phyloP scores from a whole-genome alignment of 495 filamentous ascomycete genomes.

The Aeminium ludgeri region DNA sequence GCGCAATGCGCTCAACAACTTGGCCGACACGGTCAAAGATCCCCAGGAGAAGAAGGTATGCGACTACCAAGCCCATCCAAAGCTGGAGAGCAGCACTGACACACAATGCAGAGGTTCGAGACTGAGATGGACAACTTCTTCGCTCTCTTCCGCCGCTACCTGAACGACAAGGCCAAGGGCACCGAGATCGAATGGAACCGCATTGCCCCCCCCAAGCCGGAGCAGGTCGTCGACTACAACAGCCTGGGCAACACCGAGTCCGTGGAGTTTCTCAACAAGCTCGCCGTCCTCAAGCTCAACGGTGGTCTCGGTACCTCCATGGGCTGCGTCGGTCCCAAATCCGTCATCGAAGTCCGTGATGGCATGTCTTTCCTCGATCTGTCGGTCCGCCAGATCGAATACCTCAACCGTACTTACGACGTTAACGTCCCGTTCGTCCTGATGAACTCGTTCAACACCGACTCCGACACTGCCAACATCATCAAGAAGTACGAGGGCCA shows the following conservation, averaged over 20 bases:
- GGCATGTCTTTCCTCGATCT: constrained; percentile 99
- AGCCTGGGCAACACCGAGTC: constrained; percentile 71
- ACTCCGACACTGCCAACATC: constrained; percentile 93
- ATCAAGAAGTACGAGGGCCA: constrained; percentile 99
- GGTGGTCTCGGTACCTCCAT: constrained; percentile 98
- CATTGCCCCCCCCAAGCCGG: constrained; percentile 77
- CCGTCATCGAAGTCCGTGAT: constrained; percentile 98
- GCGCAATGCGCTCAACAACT: constrained; percentile 89
- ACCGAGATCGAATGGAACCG: constrained; percentile 86
- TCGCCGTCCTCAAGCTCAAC: constrained; percentile 97
- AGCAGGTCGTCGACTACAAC: constrained; percentile 87
- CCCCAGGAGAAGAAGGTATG: constrained; percentile 63
- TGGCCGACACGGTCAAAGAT: constrained; percentile 78
- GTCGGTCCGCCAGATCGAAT: constrained; percentile 97
- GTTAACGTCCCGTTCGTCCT: constrained; percentile 97
- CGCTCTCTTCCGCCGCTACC: constrained; percentile 87
- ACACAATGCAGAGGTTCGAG: constrained; percentile 52
- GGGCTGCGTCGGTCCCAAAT: constrained; percentile 98
- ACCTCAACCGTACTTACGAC: constrained; percentile 92
- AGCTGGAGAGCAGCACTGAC: not conserved
- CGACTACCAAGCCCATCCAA: not conserved
- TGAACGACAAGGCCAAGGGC: constrained; percentile 98
- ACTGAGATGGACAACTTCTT: constrained; percentile 99
- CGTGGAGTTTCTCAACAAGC: constrained; percentile 86
- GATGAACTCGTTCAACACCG: constrained; percentile 99